Conservation (phyloP, 176 grass and related monocot species). For the Tillandsia fasciculata region DNA sequence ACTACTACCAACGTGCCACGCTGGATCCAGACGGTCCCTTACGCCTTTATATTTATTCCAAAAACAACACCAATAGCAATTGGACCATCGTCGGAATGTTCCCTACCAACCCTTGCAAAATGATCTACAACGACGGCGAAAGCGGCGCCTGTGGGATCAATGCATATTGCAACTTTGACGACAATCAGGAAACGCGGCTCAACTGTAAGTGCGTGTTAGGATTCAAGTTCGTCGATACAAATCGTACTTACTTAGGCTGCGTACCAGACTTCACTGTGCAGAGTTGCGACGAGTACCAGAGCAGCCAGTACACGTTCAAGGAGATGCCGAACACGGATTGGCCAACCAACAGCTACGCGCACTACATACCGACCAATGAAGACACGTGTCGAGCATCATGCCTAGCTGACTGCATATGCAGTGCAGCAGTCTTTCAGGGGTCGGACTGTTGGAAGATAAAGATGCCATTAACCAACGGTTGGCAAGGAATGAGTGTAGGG, state of each 20-base stretch:
- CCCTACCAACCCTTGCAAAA: too few relatives aligned
- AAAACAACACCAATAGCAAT: background rate
- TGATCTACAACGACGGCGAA: too few relatives aligned
- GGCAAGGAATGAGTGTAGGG: background rate
- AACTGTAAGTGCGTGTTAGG: too few relatives aligned
- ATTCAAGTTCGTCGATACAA: too few relatives aligned
- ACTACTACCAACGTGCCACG: constrained; percentile 25
- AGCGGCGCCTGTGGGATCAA: too few relatives aligned
- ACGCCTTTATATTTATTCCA: constrained; percentile 23
- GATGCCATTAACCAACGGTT: constrained; percentile 9
- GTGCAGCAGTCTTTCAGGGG: background rate
- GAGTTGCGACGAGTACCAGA: background rate
- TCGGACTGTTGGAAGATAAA: constrained; percentile 13
- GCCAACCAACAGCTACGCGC: background rate
- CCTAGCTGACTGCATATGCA: constrained; percentile 20
- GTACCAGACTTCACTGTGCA: background rate
- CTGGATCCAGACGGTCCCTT: constrained; percentile 36
- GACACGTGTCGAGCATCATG: background rate
- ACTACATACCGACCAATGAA: background rate
- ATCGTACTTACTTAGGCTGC: constrained; percentile 2
- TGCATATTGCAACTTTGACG: too few relatives aligned
- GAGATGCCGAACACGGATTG: background rate
- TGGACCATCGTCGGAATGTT: too few relatives aligned
- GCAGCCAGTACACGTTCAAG: background rate
- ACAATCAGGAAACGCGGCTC: too few relatives aligned